Base-by-base conservation (phyloP, 2,329 filamentous ascomycete genomes). In the Diplodia scrobiculata region DNA sequence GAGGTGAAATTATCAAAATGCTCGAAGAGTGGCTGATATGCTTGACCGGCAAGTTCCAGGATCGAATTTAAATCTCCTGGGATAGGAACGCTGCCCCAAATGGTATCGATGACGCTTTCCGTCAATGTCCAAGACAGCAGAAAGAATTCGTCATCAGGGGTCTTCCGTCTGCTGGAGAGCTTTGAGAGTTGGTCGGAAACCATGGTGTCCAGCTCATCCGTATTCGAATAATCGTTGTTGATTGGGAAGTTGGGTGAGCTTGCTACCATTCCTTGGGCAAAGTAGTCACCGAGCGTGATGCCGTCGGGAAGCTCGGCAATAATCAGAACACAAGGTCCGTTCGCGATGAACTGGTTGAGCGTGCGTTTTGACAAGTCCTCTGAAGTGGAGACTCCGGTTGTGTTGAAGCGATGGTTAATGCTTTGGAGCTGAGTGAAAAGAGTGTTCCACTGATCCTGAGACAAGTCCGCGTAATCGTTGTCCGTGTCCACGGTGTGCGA, bases 401-500 rank as follows among this genome's bases (percentile, higher is more conserved):
- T 72, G 34, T 73, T 73, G 48, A 67, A 77, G 17, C 80, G 79
- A 68, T 81, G 79, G 54, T 80, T 77, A 62, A 83, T 72, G 4
- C 71, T 71, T 48, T 72, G 76, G 2, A 84, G 73, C 66, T 78
- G 76, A 64, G 75, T 71, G 63, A 83, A 81, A 45, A 83, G 78
- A n/a, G 74, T 70, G 69, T 79, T 75, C 73, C 78, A 79, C 32
- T 82, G 77, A 25, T 71, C 70, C 19, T 77, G 69, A 7, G 71
- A 73, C 65, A 82, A 79, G 65, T 77, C 71, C 38, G 71, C 73
- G 68, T 77, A 79, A 32, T 74, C 69, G 54, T 77, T 71, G 51
- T 79, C 76, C 4, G 79, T 78, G 68, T 81, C 77, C 14, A 81
- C 71, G 3, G 78, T 79, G 52, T 83, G 82, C 17, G 77, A 77